Conservation (phyloP, 1,284 basidiomycete genomes). For the Trichosporon sp. region DNA sequence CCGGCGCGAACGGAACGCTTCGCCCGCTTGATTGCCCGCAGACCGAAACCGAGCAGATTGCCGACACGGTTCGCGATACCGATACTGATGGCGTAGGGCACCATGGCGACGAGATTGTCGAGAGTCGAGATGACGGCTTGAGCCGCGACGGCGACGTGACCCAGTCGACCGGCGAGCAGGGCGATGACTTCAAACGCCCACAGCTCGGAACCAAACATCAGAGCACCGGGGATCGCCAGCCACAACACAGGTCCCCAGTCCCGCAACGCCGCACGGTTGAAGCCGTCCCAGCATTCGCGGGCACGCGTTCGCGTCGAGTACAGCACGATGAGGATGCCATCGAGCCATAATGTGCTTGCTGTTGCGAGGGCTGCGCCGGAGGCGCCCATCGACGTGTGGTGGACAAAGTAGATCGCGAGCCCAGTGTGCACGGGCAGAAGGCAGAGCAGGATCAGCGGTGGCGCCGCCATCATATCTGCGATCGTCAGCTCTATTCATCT, state of each 20-base stretch:
- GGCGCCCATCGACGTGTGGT: conserved; percentile 23
- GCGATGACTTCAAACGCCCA: conserved; percentile 33
- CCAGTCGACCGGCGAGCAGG: conserved; percentile 29
- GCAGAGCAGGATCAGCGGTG: conserved; percentile 24
- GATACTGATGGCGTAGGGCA: conserved; percentile 23
- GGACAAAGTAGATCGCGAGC: conserved; percentile 23
- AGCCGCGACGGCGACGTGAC: conserved; percentile 26
- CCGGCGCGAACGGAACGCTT: conserved; percentile 21
- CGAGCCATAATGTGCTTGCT: conserved; percentile 15
- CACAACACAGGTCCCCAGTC: conserved; percentile 22
- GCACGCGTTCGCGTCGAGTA: conserved; percentile 23
- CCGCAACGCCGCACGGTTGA: conserved; percentile 10
- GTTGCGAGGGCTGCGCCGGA: conserved; percentile 25
- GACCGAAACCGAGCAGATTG: conserved; percentile 30
- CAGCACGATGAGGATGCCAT: conserved; percentile 19
- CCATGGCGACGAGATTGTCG: conserved; percentile 20
- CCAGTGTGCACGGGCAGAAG: conserved; percentile 27
- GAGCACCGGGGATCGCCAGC: conserved; percentile 25
- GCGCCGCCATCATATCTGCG: conserved; percentile 22
- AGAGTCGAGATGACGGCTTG: conserved; percentile 27
- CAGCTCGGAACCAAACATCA: conserved; percentile 30
- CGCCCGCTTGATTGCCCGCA: conserved; percentile 23
- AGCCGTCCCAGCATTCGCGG: conserved; percentile 30
- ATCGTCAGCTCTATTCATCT: background rate
- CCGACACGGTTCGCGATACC: conserved; percentile 26